Conservation (phyloP, 805 yeast species). For the Kuraishia molischiana region DNA sequence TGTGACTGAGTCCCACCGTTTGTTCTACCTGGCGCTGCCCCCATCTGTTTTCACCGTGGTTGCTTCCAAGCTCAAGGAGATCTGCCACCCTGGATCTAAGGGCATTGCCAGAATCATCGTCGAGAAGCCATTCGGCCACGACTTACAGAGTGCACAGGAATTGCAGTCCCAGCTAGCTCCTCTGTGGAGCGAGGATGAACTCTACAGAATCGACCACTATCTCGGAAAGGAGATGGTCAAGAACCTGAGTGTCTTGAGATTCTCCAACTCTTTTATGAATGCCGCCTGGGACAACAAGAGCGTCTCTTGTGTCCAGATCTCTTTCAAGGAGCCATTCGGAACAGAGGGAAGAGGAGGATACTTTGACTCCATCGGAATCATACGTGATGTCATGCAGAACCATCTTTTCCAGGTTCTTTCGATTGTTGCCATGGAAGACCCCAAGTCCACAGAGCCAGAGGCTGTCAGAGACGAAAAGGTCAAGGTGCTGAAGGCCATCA, state of each 20-base stretch:
- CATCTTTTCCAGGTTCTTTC: constrained; percentile 91
- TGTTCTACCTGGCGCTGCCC: constrained; percentile 90
- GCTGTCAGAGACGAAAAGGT: constrained; percentile 95
- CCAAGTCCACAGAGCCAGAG: constrained; percentile 85
- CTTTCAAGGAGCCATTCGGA: constrained; percentile 97
- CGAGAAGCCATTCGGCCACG: constrained; percentile 97
- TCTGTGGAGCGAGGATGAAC: constrained; percentile 80
- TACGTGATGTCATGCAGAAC: constrained; percentile 97
- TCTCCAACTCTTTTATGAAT: constrained; percentile 79
- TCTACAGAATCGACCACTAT: constrained; percentile 94
- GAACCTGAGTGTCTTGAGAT: constrained; percentile 80
- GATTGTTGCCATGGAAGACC: constrained; percentile 90
- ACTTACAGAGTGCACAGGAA: constrained; percentile 66
- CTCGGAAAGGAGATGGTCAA: constrained; percentile 97
- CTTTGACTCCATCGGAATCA: constrained; percentile 89
- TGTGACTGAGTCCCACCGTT: constrained; percentile 54
- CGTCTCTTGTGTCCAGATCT: constrained; percentile 73
- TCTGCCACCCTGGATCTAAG: constrained; percentile 49
- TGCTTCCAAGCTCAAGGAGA: constrained; percentile 59
- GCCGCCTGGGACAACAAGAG: constrained; percentile 85
- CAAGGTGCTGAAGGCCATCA: constrained; percentile 76
- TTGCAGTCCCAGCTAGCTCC: constrained; percentile 76
- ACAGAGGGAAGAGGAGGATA: constrained; percentile 99
- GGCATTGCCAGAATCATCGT: constrained; percentile 79
- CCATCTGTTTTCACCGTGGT: constrained; percentile 85